These are phyloP conservation scores for Sporisorium sorghi DNA, from an alignment of 1,284 basidiomycete species.

Conservation along the genomic window DNA sequence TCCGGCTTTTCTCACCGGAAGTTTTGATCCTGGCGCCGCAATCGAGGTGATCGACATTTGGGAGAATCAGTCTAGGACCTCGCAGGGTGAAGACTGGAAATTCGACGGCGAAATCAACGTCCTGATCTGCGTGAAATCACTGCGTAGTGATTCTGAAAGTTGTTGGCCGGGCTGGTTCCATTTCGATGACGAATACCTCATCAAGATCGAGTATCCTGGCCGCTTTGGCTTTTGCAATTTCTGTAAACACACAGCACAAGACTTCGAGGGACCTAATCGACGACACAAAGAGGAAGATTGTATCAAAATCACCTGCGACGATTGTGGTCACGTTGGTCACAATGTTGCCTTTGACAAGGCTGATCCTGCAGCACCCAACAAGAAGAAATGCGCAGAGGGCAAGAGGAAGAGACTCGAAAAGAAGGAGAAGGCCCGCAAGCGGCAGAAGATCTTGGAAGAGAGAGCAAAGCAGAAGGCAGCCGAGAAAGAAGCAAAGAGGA, in stretches of 20 bases:
- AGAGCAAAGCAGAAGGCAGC: constrained; percentile 1
- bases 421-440: neutral
- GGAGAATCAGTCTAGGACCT: constrained; percentile 3
- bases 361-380: neutral
- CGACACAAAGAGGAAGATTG: constrained; percentile 1
- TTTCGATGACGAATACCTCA: constrained; percentile 10
- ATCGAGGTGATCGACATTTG: constrained; percentile 16
- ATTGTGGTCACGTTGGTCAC: constrained; percentile 10
- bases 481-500: neutral
- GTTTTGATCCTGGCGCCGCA: neutral
- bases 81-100: neutral
- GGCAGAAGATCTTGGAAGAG: neutral
- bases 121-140: neutral
- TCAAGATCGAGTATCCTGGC: neutral
- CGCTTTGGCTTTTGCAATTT: constrained; percentile 6
- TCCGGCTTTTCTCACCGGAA: neutral
- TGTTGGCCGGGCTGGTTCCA: constrained; percentile 16
- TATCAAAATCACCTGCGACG: neutral
- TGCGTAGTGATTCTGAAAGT: neutral
- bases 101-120: constrained; percentile 2
- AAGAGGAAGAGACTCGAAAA: constrained; percentile 3
- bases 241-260: constrained; percentile 16
- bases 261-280: neutral
- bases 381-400: constrained; percentile 2
- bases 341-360: neutral